A percentile compares a stretch with the other conserved stretches of the same genome.
These are phyloP conservation scores for Aspergillus novofumigatus DNA, from an alignment of 2,329 filamentous ascomycete species.

Conservation along the genomic window DNA sequence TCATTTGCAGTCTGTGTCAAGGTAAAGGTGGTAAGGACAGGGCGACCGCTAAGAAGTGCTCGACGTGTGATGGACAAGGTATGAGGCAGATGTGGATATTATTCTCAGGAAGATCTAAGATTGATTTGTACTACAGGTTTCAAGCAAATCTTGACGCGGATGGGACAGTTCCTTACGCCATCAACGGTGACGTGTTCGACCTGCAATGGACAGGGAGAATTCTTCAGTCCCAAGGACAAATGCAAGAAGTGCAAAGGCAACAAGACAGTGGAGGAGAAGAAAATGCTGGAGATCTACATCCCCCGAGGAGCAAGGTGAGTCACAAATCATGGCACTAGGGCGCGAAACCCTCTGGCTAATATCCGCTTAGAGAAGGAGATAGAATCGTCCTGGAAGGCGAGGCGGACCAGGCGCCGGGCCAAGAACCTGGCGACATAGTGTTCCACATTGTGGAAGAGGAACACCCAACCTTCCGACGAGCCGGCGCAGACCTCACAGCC, in stretches of 20 bases:
- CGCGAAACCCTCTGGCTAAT: not conserved
- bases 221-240: slow-evolving; percentile 93
- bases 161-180: slow-evolving; percentile 82
- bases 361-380: slow-evolving; percentile 62
- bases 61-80: slow-evolving; percentile 77
- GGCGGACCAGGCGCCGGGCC: slow-evolving; percentile 85
- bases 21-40: slow-evolving; percentile 89
- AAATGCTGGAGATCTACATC: slow-evolving; percentile 94
- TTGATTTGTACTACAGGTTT: slow-evolving; percentile 45
- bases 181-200: slow-evolving; percentile 74
- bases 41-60: slow-evolving; percentile 77
- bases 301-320: slow-evolving; percentile 69
- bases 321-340: not conserved
- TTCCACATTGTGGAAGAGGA: slow-evolving; percentile 80
- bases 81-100: slow-evolving; percentile 14
- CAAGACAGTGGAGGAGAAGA: slow-evolving; percentile 79
- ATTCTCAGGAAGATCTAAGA: not conserved
- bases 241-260: slow-evolving; percentile 99
- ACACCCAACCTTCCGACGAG: slow-evolving; percentile 76
- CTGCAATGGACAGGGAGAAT: slow-evolving; percentile 78
- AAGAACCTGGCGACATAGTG: slow-evolving; percentile 86
- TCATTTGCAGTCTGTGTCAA: slow-evolving; percentile 82
- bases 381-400: slow-evolving; percentile 87
- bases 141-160: slow-evolving; percentile 71
- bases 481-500: slow-evolving; percentile 78